Base-by-base conservation (phyloP, 371 early-diverging fungal genomes). In the Zychaea mexicana region DNA sequence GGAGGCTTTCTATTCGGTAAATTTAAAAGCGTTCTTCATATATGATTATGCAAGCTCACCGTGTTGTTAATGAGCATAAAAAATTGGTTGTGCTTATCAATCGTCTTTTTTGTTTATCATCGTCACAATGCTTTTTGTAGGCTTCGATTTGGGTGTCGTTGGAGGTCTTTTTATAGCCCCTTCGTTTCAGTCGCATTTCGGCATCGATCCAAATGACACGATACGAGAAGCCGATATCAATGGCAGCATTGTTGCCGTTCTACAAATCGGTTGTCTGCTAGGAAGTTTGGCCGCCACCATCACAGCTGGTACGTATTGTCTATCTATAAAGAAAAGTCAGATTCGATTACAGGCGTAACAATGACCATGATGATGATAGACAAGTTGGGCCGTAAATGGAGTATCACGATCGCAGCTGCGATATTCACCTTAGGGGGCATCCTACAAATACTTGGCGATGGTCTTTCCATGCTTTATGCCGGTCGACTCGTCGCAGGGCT, bases 291-390 rank as follows among this genome's bases (percentile, higher is more conserved):
- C 68, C 13, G 66, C 73, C 10, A 73, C 71, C 8, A 49, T 39
- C 12, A 68, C 65, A 30, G 74, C 74, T 68, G 74, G 74, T 71
- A 60, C n/a, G n/a, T n/a, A n/a, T n/a, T n/a, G n/a, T n/a, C n/a
- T n/a, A n/a, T n/a, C n/a, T n/a, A n/a, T n/a, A n/a, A n/a, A n/a
- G n/a, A n/a, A n/a, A n/a, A n/a, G n/a, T n/a, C n/a, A n/a, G n/a
- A n/a, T n/a, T n/a, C n/a, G n/a, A n/a, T n/a, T n/a, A n/a, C n/a
- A n/a, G n/a, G n/a, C n/a, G n/a, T n/a, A 30, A 27, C 47, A 31
- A 46, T 36, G 22, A 46, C 15, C n/a, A 19, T n/a, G n/a, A n/a
- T n/a, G n/a, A n/a, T n/a, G n/a, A 30, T 57, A 65, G 76, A 75
- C 55, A 52, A 58, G 21, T 33, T 68, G 19, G 76, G 73, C 5